Percentiles rank a stretch among this genome's conserved stretches.
Conservation (phyloP, 768 basidiomycete species). For the Amanita exitialis region DNA sequence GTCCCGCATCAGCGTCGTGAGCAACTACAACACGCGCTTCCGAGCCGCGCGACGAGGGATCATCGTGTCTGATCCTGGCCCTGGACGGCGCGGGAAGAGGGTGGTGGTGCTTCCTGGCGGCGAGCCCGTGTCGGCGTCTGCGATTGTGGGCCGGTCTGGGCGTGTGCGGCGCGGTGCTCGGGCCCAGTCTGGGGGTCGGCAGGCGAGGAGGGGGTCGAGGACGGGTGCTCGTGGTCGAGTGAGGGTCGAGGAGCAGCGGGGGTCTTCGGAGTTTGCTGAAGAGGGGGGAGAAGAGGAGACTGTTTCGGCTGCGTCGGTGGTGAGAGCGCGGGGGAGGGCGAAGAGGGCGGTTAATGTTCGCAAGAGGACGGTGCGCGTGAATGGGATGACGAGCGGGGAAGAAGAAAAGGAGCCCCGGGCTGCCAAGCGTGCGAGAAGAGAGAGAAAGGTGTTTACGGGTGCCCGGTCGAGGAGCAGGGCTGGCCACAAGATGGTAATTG, state of each 20-base stretch:
- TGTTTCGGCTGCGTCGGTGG: too few species aligned
- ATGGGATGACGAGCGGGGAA: background rate
- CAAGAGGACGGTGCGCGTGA: background rate
- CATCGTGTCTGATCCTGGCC: constrained; percentile 1
- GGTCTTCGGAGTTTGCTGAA: too few species aligned
- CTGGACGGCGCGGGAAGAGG: background rate
- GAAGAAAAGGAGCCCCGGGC: background rate
- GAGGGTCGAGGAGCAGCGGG: too few species aligned
- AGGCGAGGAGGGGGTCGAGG: background rate
- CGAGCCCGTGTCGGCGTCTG: background rate
- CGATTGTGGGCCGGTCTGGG: background rate
- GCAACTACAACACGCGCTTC: constrained; percentile 7
- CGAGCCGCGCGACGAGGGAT: background rate
- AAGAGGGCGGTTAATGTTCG: background rate
- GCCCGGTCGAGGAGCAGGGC: background rate
- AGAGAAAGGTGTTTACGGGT: background rate
- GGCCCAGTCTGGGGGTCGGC: background rate
- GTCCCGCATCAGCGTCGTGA: background rate
- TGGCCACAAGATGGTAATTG: constrained; percentile 1
- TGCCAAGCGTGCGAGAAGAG: background rate
- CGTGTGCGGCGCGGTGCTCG: background rate
- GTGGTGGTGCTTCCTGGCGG: background rate
- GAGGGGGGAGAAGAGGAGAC: too few species aligned
- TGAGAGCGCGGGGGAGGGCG: background rate
- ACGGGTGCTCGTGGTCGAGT: background rate